Evolutionary conservation across 1,139 yeast genomes (phyloP), one percentile per base, ranked within the genome.

Genomic region (Suhomyces atakaporum): DNA sequence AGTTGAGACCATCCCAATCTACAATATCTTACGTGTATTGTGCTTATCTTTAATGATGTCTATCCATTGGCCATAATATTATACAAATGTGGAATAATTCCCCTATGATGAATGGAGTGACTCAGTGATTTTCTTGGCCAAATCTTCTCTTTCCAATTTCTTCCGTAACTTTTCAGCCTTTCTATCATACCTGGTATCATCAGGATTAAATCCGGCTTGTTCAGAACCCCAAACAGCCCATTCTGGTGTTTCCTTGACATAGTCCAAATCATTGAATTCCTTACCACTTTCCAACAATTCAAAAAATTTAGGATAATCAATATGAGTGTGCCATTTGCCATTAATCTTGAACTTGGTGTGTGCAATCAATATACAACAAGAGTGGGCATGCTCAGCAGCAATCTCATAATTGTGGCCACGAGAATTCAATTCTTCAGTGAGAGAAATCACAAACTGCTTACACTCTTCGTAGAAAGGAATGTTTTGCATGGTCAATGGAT

Each of bases 321-420:
- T 89, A 54, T 89, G 96, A 1, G 97, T 89, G 56, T 81, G 77
- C 97, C 97, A 89, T 45, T 75, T 76, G 19, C 77, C 83, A 52
- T 84, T 62, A 40, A 81, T 79, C 49, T 76, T 72, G 67, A 88
- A 89, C 51, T 80, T 78, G 32, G 70, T 71, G 47, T 84, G 84
- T 0, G 96, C 96, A 52, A 90, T 79, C 46, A 89, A 69, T 18
- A 89, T 84, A 66, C 97, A 89, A 63, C 96, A 89, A 5, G 95
- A 84, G 58, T 89, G 97, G 0, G 96, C 95, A 60, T 89, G 97
- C 58, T 89, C 97, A 0, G 97, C 95, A 7, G 97, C 96, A 41
- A 89, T 69, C 32, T 81, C 94, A 54, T 90, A 89, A 23, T 71
- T 73, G 25, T 81, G 67, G 1, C 89, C 89, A 47, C 94, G 73